Percentiles rank a stretch among this genome's conserved stretches.
Conservation (phyloP, 192 early-diverging fungal species). For the Phycomyces blakesleeanus region DNA sequence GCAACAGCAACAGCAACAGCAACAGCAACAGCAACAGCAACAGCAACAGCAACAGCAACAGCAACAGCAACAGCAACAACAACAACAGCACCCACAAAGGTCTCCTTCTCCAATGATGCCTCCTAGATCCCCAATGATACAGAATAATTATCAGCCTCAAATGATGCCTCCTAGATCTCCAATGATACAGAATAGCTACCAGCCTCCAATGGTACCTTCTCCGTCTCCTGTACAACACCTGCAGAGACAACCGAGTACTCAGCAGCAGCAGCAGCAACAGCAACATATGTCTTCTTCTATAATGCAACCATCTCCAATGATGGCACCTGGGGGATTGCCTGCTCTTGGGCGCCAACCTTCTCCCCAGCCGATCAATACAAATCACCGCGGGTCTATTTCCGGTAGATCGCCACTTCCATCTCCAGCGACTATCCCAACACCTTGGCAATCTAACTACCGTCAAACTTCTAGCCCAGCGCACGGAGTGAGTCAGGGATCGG, state of each 20-base stretch:
- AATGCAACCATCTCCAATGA: too few species aligned
- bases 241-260: too few species aligned
- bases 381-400: background rate
- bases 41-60: conserved; percentile 1
- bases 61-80: background rate
- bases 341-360: background rate
- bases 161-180: conserved; percentile 9
- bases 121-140: conserved; percentile 3
- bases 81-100: background rate
- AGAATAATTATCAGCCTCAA: background rate
- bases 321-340: too few species aligned
- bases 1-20: too few species aligned
- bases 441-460: too few species aligned
- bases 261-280: too few species aligned
- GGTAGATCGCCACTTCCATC: background rate
- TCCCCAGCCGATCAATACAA: background rate
- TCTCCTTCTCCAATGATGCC: conserved; percentile 10
- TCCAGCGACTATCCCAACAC: background rate
- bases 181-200: background rate
- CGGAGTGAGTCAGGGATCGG: too few species aligned
- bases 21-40: background rate
- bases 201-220: background rate
- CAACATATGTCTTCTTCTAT: too few species aligned
- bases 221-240: too few species aligned
- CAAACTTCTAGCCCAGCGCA: too few species aligned